These are phyloP conservation scores for Gracilaria vermiculophylla DNA, from an alignment of 23 red algal genomes.

Conservation along the genomic window DNA sequence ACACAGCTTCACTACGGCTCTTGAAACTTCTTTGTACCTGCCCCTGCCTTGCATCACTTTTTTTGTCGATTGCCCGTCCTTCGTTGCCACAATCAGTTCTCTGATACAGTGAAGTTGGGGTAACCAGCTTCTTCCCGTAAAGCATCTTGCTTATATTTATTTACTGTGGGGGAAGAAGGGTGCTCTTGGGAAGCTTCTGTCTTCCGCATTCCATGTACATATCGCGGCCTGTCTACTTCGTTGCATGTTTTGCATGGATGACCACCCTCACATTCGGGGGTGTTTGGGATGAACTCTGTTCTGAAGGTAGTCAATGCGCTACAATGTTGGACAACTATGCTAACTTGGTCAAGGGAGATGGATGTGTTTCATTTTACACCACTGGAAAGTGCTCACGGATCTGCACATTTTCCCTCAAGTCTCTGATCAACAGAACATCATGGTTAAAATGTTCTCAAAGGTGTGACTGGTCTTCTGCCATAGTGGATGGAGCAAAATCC, in stretches of 20 bases:
- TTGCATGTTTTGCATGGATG: not conserved
- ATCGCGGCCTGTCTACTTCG: not conserved
- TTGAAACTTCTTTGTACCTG: no score
- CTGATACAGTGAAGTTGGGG: no score
- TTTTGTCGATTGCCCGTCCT: no score
- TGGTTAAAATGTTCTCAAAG: constrained; percentile 32
- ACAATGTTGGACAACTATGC: constrained; percentile 35
- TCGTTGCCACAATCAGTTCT: no score
- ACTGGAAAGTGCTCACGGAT: constrained; percentile 52
- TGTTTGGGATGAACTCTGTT: constrained; percentile 16
- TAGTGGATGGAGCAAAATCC: not conserved
- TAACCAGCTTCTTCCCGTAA: no score
- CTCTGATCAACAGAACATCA: constrained; percentile 14
- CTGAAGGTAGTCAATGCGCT: constrained; percentile 36
- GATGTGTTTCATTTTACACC: constrained; percentile 29
- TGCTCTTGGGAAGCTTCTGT: not conserved
- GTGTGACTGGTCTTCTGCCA: constrained; percentile 35
- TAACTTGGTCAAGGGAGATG: constrained; percentile 16
- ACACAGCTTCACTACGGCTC: no score
- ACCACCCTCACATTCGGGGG: not conserved
- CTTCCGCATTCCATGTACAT: not conserved
- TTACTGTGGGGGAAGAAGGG: no score
- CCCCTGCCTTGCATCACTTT: no score
- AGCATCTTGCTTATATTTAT: no score
- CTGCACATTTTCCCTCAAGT: constrained; percentile 44